Conservation (phyloP, 768 basidiomycete species). For the Boletus tylopilopsis region DNA sequence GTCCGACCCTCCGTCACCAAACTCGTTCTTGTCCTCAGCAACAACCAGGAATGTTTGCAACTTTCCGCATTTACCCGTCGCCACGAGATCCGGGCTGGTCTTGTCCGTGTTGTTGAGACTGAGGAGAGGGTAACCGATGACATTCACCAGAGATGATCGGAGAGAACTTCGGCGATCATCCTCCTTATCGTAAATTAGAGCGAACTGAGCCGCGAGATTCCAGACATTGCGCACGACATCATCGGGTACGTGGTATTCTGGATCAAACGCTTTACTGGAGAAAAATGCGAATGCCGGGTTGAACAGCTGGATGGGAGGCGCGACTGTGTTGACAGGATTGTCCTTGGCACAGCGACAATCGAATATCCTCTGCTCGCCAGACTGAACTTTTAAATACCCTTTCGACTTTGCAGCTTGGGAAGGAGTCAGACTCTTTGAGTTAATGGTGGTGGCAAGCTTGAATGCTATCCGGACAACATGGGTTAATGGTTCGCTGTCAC, state of each 20-base stretch:
- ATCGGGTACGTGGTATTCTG: constrained; percentile 3
- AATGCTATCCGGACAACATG: background rate
- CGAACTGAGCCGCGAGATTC: constrained; percentile 14
- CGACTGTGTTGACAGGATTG: background rate
- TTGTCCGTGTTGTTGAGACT: background rate
- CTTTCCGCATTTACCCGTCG: background rate
- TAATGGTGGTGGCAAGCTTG: background rate
- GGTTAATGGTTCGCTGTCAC: background rate
- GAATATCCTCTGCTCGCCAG: background rate
- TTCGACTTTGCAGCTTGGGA: constrained; percentile 8
- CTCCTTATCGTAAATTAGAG: constrained; percentile 14
- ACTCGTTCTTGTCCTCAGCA: constrained; percentile 17
- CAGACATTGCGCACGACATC: constrained; percentile 3
- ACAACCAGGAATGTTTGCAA: constrained; percentile 9
- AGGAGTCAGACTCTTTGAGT: background rate
- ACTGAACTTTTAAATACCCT: background rate
- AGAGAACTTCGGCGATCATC: background rate
- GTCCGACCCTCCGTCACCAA: constrained; percentile 24
- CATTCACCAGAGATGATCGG: background rate
- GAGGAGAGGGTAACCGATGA: background rate
- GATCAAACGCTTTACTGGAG: constrained; percentile 16
- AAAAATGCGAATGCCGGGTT: constrained; percentile 28
- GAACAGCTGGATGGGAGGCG: constrained; percentile 13
- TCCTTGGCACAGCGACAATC: constrained; percentile 12
- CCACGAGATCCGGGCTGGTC: constrained; percentile 3